These are phyloP conservation scores for Aethionema arabicum DNA, from an alignment of 345 rosid species.

Conservation along the genomic window DNA sequence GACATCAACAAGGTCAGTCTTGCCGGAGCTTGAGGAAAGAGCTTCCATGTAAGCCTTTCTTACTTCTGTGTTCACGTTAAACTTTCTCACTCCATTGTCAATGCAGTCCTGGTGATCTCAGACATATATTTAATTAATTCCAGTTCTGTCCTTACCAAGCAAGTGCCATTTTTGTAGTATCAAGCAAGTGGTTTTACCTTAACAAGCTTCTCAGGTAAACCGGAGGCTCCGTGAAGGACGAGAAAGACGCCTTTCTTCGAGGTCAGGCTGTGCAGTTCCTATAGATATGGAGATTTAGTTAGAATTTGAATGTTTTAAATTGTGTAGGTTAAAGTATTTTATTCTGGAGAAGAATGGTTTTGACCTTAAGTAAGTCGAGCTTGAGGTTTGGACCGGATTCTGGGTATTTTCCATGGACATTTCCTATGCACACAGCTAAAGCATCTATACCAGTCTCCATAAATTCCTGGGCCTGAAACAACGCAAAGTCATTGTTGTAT, in stretches of 20 bases:
- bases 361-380: conserved; percentile 82
- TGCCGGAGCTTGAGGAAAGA: conserved; percentile 42
- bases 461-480: conserved; percentile 77
- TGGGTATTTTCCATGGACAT: conserved; percentile 95
- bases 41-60: conserved; percentile 80
- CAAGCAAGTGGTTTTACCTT: conserved; percentile 44
- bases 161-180: no score
- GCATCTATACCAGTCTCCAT: conserved; percentile 86
- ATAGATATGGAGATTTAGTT: conserved; percentile 21
- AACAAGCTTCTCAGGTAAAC: conserved; percentile 64
- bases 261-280: conserved; percentile 66
- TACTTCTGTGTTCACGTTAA: conserved; percentile 90
- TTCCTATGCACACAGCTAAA: conserved; percentile 95
- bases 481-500: conserved; percentile 4
- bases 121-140: conserved; percentile 5
- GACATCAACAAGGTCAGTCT: conserved; percentile 69
- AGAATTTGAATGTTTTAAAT: conserved; percentile 13
- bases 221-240: conserved; percentile 98
- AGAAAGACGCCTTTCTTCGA: conserved; percentile 76
- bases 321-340: neutral
- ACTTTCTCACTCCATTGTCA: conserved; percentile 76
- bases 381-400: conserved; percentile 82
- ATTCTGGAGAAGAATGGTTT: conserved; percentile 8
- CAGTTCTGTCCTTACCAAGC: neutral
- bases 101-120: conserved; percentile 55